Percentiles rank a stretch among this genome's conserved stretches.
These are phyloP conservation scores for Mycena alexandri DNA, from an alignment of 768 basidiomycete genomes.

Conservation along the genomic window DNA sequence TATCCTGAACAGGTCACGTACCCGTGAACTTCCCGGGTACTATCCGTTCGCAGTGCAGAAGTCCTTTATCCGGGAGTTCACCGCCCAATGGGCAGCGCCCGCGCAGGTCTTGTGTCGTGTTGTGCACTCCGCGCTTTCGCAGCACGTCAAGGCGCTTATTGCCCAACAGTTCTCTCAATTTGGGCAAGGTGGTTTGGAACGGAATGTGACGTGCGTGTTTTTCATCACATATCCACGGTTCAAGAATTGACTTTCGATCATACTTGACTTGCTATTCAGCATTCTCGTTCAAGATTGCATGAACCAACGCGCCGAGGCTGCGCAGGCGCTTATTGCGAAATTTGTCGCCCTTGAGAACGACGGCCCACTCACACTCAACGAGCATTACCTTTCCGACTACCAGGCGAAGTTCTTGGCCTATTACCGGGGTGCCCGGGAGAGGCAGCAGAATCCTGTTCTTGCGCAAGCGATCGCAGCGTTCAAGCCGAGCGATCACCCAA, in stretches of 20 bases:
- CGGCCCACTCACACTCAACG: slow-evolving; percentile 62
- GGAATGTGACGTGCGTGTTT: slow-evolving; percentile 57
- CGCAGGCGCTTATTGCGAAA: slow-evolving; percentile 60
- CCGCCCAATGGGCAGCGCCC: slow-evolving; percentile 63
- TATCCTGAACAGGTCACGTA: slow-evolving; percentile 63
- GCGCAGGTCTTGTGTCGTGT: slow-evolving; percentile 59
- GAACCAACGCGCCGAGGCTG: slow-evolving; percentile 53
- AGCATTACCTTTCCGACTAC: slow-evolving; percentile 59
- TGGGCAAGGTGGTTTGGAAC: slow-evolving; percentile 65
- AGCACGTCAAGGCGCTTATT: slow-evolving; percentile 59
- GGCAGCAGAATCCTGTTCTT: slow-evolving; percentile 44
- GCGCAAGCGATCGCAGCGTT: slow-evolving; percentile 45
- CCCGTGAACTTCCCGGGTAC: slow-evolving; percentile 77
- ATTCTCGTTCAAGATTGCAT: slow-evolving; percentile 65
- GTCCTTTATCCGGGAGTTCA: slow-evolving; percentile 59
- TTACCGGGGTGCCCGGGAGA: slow-evolving; percentile 60
- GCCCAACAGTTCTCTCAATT: slow-evolving; percentile 62
- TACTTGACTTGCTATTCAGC: slow-evolving; percentile 51
- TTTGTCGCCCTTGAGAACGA: slow-evolving; percentile 60
- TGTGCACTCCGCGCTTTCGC: slow-evolving; percentile 51
- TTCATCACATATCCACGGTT: background rate
- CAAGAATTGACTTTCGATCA: background rate
- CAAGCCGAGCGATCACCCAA: too few relatives aligned
- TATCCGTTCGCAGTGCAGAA: slow-evolving; percentile 74
- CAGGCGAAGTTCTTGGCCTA: slow-evolving; percentile 61